A percentile compares a stretch with the other conserved stretches of the same genome.
Conservation (phyloP, 495 filamentous ascomycete species). For the Penicillium pancosmium region DNA sequence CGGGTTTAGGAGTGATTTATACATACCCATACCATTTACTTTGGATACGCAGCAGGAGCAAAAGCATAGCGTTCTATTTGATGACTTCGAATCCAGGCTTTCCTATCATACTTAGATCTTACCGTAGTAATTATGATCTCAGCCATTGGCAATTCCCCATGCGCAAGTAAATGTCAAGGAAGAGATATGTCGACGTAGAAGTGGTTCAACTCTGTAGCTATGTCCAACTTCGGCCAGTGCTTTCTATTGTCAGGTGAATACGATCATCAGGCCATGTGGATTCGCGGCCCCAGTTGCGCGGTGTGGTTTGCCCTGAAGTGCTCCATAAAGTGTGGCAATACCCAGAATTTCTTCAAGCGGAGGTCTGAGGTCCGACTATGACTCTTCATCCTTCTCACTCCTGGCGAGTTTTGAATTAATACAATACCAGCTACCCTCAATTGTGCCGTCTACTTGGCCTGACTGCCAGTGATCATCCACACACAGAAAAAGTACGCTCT, state of each 20-base stretch:
- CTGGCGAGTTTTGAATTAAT: not conserved
- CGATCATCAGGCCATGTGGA: not conserved
- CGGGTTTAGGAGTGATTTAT: constrained; percentile 16
- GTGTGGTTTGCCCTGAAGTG: not conserved
- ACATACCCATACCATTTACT: constrained; percentile 23
- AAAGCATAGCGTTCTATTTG: constrained; percentile 7
- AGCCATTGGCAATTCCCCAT: too few relatives aligned
- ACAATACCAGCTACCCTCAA: too few relatives aligned
- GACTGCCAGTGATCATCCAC: too few relatives aligned
- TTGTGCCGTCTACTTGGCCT: too few relatives aligned
- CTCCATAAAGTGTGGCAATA: constrained; percentile 4
- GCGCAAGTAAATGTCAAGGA: too few relatives aligned
- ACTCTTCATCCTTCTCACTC: constrained; percentile 13
- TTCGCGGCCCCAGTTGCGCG: not conserved
- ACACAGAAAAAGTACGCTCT: not conserved
- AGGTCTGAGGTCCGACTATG: constrained; percentile 20
- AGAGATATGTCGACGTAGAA: too few relatives aligned
- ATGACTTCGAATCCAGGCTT: not conserved
- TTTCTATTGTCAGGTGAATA: too few relatives aligned
- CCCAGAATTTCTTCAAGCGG: constrained; percentile 6
- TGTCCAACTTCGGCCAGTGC: too few relatives aligned
- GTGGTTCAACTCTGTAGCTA: too few relatives aligned
- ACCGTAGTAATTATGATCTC: too few relatives aligned
- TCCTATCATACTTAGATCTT: too few relatives aligned
- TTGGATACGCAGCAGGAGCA: constrained; percentile 7